Evolutionary conservation across 148 eudicot species (phyloP), one percentile per base, ranked within the genome.

Genomic region (Spergularia bocconei): DNA sequence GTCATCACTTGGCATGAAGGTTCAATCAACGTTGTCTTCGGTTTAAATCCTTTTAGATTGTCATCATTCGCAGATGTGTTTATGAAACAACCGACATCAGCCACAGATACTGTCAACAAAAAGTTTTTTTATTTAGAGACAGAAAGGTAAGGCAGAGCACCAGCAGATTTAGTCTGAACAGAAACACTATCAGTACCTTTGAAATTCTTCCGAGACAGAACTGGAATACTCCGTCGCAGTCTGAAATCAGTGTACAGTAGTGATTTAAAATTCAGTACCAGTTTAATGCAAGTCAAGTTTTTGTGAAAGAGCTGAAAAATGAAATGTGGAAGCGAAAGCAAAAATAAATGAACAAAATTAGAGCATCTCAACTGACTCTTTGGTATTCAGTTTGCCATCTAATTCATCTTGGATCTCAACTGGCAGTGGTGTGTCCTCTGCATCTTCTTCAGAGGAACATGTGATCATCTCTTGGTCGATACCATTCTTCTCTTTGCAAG

Each of bases 281-380:
- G 58, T 70, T 19, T 21, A 20, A 48, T 59, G 72, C 50, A 47
- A 38, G 50, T 23, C 0, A 8, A 68, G n/a, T 38, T 9, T 16
- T 67, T 38, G 62, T 14, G 7, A 14, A 38, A 69, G 48, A 48
- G 59, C 19, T n/a, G 15, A 73, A 23, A 54, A 23, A 74, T 53
- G 72, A 52, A 51, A 69, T 15, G 25, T 23, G 39, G 57, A 17
- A 69, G 59, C n/a, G 17, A 58, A 44, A 69, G 7, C 6, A 64
- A 57, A 56, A 57, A 4, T 13, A 63, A 50, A 50, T 25, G 48
- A 58, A 60, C 13, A 20, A 44, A 55, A 52, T 7, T 48, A 56
- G 73, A 71, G 75, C 25, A 50, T 80, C 76, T 80, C 79, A 80
- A 76, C 79, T 81, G 83, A 77, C 80, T 81, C 80, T 77, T 71